These are phyloP conservation scores for Papiliotrema nemorosa DNA, from an alignment of 1,284 basidiomycete species.

Conservation along the genomic window DNA sequence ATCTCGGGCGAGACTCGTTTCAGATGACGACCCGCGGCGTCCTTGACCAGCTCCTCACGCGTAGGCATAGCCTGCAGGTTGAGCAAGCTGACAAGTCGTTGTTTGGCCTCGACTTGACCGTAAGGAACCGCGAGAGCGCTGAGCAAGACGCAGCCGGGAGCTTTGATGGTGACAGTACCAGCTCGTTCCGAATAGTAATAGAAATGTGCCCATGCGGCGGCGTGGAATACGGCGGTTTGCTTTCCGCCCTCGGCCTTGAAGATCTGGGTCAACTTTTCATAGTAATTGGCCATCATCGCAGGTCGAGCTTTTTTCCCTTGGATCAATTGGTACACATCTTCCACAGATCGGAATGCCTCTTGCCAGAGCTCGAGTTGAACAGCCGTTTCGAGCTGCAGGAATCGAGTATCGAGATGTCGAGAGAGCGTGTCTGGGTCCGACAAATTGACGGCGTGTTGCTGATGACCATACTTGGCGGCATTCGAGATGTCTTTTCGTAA, in stretches of 20 bases:
- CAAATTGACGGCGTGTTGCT: slow-evolving; percentile 96
- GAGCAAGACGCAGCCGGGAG: slow-evolving; percentile 89
- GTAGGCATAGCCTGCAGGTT: slow-evolving; percentile 84
- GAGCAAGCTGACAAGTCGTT: slow-evolving; percentile 78
- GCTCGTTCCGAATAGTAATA: slow-evolving; percentile 53
- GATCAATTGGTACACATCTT: slow-evolving; percentile 95
- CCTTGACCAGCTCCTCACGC: slow-evolving; percentile 75
- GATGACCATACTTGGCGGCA: slow-evolving; percentile 92
- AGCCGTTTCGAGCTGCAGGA: slow-evolving; percentile 95
- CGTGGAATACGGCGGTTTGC: slow-evolving; percentile 91
- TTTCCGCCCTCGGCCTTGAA: slow-evolving; percentile 59
- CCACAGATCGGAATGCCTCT: slow-evolving; percentile 96
- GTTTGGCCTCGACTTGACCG: slow-evolving; percentile 65
- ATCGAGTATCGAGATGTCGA: slow-evolving; percentile 95
- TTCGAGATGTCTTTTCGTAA: slow-evolving; percentile 92
- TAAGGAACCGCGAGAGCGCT: slow-evolving; percentile 93
- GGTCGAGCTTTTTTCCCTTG: slow-evolving; percentile 80
- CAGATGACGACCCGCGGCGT: slow-evolving; percentile 83
- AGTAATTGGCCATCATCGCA: slow-evolving; percentile 98
- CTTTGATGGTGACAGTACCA: slow-evolving; percentile 71
- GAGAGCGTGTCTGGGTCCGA: slow-evolving; percentile 94
- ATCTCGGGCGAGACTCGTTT: slow-evolving; percentile 73
- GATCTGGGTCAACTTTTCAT: slow-evolving; percentile 95
- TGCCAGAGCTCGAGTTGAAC: slow-evolving; percentile 99
- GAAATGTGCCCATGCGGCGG: slow-evolving; percentile 92